These are phyloP conservation scores for Wickerhamomyces hampshirensis DNA, from an alignment of 805 yeast species.

Conservation along the genomic window DNA sequence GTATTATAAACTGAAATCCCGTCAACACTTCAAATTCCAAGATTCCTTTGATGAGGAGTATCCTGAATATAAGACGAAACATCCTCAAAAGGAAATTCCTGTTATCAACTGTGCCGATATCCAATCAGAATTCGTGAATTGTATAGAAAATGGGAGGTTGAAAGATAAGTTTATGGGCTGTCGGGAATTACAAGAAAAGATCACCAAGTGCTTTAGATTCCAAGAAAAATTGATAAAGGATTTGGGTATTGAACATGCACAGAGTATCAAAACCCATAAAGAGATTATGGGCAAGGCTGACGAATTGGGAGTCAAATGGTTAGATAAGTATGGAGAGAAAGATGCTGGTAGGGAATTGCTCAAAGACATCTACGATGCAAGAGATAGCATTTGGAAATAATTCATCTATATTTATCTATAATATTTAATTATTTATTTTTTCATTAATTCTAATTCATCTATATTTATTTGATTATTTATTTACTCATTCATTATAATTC, in stretches of 20 bases:
- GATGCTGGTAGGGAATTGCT: constrained; percentile 6
- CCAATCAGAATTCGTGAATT: constrained; percentile 16
- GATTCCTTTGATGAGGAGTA: background rate
- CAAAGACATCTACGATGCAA: constrained; percentile 9
- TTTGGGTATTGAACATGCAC: constrained; percentile 12
- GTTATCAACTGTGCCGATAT: constrained; percentile 20
- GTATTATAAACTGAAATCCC: background rate
- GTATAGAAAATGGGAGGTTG: constrained; percentile 17
- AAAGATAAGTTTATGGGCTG: constrained; percentile 17
- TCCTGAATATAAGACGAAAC: constrained; percentile 1
- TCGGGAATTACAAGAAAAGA: constrained; percentile 6
- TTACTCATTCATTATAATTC: background rate
- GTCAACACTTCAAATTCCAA: background rate
- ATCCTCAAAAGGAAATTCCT: constrained; percentile 6
- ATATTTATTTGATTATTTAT: constrained; percentile 1
- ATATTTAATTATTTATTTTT: background rate
- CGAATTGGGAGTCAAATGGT: constrained; percentile 13
- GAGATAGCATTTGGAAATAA: constrained; percentile 17
- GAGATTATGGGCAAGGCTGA: constrained; percentile 15
- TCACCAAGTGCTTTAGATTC: constrained; percentile 15
- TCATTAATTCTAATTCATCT: constrained; percentile 2
- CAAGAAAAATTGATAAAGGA: constrained; percentile 14
- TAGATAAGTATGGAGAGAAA: constrained; percentile 3
- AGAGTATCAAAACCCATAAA: constrained; percentile 7
- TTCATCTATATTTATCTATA: background rate